phyloP scores from a whole-genome alignment of 768 basidiomycete species.

The Auricularia auricula-judae region DNA sequence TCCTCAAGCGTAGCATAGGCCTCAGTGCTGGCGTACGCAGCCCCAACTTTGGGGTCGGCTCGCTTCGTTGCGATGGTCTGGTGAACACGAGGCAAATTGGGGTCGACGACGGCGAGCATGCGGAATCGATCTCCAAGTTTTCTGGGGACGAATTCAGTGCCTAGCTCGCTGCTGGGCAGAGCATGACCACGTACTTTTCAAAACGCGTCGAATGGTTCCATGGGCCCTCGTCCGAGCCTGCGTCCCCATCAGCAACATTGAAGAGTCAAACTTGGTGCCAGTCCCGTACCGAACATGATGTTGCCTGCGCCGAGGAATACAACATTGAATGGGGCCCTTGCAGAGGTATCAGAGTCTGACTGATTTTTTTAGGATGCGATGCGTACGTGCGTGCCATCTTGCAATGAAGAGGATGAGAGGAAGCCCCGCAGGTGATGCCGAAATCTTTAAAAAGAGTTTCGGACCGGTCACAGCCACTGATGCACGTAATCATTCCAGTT shows the following conservation, averaged over 20 bases:
- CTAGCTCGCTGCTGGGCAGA: not conserved
- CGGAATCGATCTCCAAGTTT: conserved; percentile 94
- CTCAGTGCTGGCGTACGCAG: conserved; percentile 83
- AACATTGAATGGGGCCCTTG: conserved; percentile 73
- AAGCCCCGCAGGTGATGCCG: too few relatives aligned
- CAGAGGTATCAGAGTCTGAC: too few relatives aligned
- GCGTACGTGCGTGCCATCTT: too few relatives aligned
- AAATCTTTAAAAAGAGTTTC: too few relatives aligned
- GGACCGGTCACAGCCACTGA: too few relatives aligned
- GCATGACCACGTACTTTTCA: conserved; percentile 51
- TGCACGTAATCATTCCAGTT: too few relatives aligned
- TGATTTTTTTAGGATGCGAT: too few relatives aligned
- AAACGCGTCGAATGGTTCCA: conserved; percentile 92
- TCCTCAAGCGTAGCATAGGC: conserved; percentile 80
- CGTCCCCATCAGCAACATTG: conserved; percentile 1
- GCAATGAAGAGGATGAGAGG: too few relatives aligned
- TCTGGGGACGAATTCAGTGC: conserved; percentile 26
- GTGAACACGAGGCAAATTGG: conserved; percentile 71
- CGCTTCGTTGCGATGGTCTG: conserved; percentile 81
- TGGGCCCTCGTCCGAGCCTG: conserved; percentile 80
- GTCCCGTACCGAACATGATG: conserved; percentile 82
- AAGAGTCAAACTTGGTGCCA: conserved; percentile 3
- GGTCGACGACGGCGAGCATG: conserved; percentile 91
- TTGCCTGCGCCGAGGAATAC: conserved; percentile 94
- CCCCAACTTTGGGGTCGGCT: conserved; percentile 74